Evolutionary conservation across 2,329 filamentous ascomycete species (phyloP), one percentile per base, ranked within the genome.

Genomic region (Aaosphaeria arxii): DNA sequence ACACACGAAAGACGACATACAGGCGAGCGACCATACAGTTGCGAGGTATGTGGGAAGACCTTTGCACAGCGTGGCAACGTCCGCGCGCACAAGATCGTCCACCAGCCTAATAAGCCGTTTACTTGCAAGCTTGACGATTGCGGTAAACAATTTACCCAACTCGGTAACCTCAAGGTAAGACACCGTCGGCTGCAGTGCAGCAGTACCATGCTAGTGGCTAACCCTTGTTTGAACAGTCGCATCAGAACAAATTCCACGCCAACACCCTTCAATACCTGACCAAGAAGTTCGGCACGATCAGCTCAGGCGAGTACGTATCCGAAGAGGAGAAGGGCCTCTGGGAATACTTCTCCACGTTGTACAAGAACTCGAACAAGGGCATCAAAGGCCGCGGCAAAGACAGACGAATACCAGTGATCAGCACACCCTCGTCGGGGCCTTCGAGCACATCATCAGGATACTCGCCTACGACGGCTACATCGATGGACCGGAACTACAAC

Each of bases 301-400:
- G 74, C 33, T 80, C 85, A 45, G 77, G 77, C n/a, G 81, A 86
- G 35, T 74, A 77, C 5, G 82, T 91, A n/a, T 76, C 75, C 7
- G 75, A 80, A 0, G 78, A 85, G 35, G 89, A 96, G 61, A 85
- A 82, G 52, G 86, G 90, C 50, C 77, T 96, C 44, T 90, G 88
- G 76, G 82, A 87, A 57, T 95, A 96, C 73, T 94, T 97, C 65
- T 81, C 85, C 4, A 80, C 80, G 1, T 78, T 96, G n/a, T 96
- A 96, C 79, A 96, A 95, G 77, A 95, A 97, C 73, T 91, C 88
- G 73, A 97, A 97, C 80, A 96, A 96, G 71, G 94, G 94, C 1
- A 96, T 97, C 77, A 97, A 96, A 72, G 94, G 94, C 7, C 85
- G 94, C 41, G 94, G 94, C 40, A 94, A 92, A 66, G 88, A 91